Conservation (phyloP, 1,284 basidiomycete species). For the Irpex sp. region DNA sequence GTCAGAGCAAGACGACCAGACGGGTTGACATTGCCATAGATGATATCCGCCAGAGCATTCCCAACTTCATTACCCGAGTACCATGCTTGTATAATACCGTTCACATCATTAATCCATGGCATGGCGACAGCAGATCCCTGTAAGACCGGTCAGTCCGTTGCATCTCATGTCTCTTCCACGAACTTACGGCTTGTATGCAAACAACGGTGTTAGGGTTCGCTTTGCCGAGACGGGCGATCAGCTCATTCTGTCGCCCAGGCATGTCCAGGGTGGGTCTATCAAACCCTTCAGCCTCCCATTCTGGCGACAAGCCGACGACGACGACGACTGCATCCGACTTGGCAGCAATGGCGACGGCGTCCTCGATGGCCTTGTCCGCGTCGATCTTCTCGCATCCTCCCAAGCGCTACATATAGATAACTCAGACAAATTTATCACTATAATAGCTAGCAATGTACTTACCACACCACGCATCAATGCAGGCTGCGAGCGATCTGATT, state of each 20-base stretch:
- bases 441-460: slow-evolving; percentile 19
- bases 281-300: slow-evolving; percentile 72
- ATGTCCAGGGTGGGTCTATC: slow-evolving; percentile 56
- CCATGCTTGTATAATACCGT: slow-evolving; percentile 59
- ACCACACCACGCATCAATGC: slow-evolving; percentile 67
- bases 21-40: slow-evolving; percentile 74
- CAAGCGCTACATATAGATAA: slow-evolving; percentile 39
- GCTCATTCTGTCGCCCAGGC: slow-evolving; percentile 60
- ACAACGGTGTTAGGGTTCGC: slow-evolving; percentile 67
- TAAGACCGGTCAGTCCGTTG: background rate
- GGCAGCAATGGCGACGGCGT: slow-evolving; percentile 57
- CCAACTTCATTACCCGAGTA: slow-evolving; percentile 77
- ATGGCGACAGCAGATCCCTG: slow-evolving; percentile 66
- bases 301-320: slow-evolving; percentile 60
- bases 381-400: slow-evolving; percentile 65
- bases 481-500: slow-evolving; percentile 53
- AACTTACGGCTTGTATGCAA: slow-evolving; percentile 60
- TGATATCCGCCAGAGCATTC: slow-evolving; percentile 68
- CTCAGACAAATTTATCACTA: no score
- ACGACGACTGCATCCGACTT: slow-evolving; percentile 56
- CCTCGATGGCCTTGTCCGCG: slow-evolving; percentile 50
- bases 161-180: background rate
- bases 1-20: slow-evolving; percentile 68
- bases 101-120: slow-evolving; percentile 56
- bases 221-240: slow-evolving; percentile 52